These are phyloP conservation scores for Tillandsia leiboldiana DNA, from an alignment of 176 grass and related monocot genomes.

Conservation along the genomic window DNA sequence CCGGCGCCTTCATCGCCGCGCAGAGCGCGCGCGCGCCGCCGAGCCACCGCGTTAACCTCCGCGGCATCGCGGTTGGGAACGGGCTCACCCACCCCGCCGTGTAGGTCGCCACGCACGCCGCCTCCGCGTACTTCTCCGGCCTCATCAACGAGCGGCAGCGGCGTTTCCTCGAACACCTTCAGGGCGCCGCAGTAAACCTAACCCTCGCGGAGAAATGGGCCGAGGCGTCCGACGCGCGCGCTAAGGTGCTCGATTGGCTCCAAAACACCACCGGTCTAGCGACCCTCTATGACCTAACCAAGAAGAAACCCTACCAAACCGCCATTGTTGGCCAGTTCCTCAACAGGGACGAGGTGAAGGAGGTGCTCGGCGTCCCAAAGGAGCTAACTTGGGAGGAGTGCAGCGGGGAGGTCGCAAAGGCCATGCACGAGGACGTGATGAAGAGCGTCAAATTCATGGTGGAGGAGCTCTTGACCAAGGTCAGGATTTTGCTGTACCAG, in stretches of 20 bases:
- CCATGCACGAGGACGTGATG: constrained; percentile 49
- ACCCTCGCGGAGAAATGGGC: constrained; percentile 17
- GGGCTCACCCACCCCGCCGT: constrained; percentile 53
- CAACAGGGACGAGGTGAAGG: constrained; percentile 38
- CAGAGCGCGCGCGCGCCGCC: constrained; percentile 18
- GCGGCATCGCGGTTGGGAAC: constrained; percentile 52
- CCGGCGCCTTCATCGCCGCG: constrained; percentile 31
- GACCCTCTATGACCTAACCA: constrained; percentile 37
- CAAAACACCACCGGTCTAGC: constrained; percentile 27
- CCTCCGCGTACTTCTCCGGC: constrained; percentile 51
- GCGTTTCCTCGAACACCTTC: constrained; percentile 27
- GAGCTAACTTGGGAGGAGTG: constrained; percentile 29
- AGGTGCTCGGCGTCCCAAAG: constrained; percentile 26
- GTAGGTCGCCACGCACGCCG: constrained; percentile 54
- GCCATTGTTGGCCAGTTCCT: constrained; percentile 24
- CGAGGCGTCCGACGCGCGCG: constrained; percentile 28
- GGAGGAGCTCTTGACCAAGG: constrained; percentile 17
- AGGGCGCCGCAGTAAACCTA: constrained; percentile 23
- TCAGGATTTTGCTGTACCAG: constrained; percentile 32
- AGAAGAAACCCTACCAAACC: constrained; percentile 23
- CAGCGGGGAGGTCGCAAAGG: constrained; percentile 17
- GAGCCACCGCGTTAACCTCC: constrained; percentile 25
- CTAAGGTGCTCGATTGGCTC: constrained; percentile 19
- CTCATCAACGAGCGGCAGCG: constrained; percentile 47
- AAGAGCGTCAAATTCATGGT: constrained; percentile 39